phyloP scores from a whole-genome alignment of 2,329 filamentous ascomycete species.

The Zasmidium cellare region DNA sequence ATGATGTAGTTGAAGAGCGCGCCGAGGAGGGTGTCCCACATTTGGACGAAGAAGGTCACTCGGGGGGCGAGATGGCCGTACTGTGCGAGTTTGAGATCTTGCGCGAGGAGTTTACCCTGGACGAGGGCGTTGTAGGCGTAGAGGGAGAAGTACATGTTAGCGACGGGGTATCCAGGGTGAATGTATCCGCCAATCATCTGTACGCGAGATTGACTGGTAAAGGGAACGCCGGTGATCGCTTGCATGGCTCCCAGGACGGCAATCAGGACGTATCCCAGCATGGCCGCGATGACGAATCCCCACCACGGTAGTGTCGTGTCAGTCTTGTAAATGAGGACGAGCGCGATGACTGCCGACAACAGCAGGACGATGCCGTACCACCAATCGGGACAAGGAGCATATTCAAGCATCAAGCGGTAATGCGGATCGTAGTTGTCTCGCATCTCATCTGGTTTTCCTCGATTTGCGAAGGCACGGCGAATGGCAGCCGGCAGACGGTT shows the following conservation, averaged over 20 bases:
- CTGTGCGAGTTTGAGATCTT: slow-evolving; percentile 40
- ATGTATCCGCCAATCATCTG: slow-evolving; percentile 54
- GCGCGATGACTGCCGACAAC: slow-evolving; percentile 5
- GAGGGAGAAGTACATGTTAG: slow-evolving; percentile 35
- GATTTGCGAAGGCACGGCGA: background rate
- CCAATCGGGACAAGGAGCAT: slow-evolving; percentile 33
- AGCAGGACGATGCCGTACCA: slow-evolving; percentile 32
- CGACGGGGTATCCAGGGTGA: slow-evolving; percentile 40
- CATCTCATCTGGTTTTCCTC: background rate
- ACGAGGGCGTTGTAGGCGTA: slow-evolving; percentile 34
- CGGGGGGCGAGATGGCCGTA: slow-evolving; percentile 41
- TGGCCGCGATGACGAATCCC: slow-evolving; percentile 31
- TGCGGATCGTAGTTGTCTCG: slow-evolving; percentile 22
- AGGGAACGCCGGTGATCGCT: slow-evolving; percentile 39
- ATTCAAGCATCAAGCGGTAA: slow-evolving; percentile 35
- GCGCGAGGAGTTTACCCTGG: slow-evolving; percentile 32
- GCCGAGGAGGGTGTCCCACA: slow-evolving; percentile 44
- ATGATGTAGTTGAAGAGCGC: slow-evolving; percentile 49
- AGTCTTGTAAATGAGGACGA: background rate
- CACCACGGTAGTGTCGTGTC: slow-evolving; percentile 33
- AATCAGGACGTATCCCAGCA: slow-evolving; percentile 24
- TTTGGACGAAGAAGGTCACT: slow-evolving; percentile 48
- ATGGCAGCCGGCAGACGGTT: background rate
- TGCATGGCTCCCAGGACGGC: slow-evolving; percentile 31
- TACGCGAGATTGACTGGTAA: slow-evolving; percentile 39